These are phyloP conservation scores for Sphaerobolus stellatus DNA, from an alignment of 1,284 basidiomycete species.

Conservation along the genomic window DNA sequence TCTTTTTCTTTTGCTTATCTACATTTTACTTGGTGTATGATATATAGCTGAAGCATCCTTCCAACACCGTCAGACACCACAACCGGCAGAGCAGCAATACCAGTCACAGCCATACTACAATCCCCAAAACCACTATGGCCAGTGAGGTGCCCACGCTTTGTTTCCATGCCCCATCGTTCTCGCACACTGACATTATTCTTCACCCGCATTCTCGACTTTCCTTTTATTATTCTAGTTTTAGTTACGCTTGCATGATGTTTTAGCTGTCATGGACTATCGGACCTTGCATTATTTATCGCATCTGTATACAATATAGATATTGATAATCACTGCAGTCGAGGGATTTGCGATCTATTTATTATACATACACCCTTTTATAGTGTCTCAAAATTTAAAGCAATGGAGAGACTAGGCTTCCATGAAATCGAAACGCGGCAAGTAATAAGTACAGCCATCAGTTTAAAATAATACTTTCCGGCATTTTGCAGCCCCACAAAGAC, in stretches of 20 bases:
- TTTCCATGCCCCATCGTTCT: background rate
- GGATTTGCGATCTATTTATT: too few relatives aligned
- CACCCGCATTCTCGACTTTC: background rate
- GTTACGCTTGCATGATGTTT: background rate
- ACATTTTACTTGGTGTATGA: slow-evolving; percentile 13
- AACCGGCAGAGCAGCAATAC: background rate
- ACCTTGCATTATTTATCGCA: background rate
- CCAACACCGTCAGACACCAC: slow-evolving; percentile 36
- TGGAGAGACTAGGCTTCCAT: too few relatives aligned
- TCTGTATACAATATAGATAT: too few relatives aligned
- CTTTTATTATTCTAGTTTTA: background rate
- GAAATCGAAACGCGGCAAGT: too few relatives aligned
- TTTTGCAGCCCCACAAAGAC: slow-evolving; percentile 10
- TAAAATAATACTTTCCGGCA: slow-evolving; percentile 11
- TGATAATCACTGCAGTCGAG: too few relatives aligned
- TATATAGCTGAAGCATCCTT: slow-evolving; percentile 52
- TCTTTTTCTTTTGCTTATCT: background rate
- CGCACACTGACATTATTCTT: background rate
- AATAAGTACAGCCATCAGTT: background rate
- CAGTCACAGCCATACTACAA: too few relatives aligned
- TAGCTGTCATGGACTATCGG: background rate
- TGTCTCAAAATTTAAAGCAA: too few relatives aligned
- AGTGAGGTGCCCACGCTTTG: background rate
- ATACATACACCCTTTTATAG: too few relatives aligned
- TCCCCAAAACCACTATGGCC: too few relatives aligned